Base-by-base conservation (phyloP, 2,329 filamentous ascomycete genomes). In the Ascochyta clinopodiicola region DNA sequence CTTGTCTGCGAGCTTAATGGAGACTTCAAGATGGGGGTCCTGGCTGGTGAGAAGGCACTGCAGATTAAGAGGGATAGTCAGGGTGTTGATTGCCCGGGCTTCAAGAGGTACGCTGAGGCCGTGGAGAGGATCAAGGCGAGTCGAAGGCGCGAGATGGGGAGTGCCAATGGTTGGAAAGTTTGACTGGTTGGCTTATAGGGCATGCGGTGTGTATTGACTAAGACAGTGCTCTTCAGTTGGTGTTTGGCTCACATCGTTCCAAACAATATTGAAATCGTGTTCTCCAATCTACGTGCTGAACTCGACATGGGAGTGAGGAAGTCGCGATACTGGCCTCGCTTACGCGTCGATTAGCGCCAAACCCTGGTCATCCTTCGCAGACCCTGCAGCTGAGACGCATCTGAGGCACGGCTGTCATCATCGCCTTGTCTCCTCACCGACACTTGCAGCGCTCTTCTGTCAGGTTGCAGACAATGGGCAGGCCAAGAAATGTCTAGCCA, bases 51-150 rank as follows among this genome's bases (percentile, higher is more conserved):
- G n/a, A 71, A 68, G 47, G 72, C 71, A n/a, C 42, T 66, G n/a
- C 43, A 63, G 51, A 57, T 72, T 34, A 70, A 66, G 45, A 60
- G 55, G 45, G 62, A 68, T 29, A 69, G 61, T 36, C 66, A 71
- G 39, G 72, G 73, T 13, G 36, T 15, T 2, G 73, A 75, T 45
- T 68, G 59, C 22, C 63, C 65, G 4, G 68, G 68, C 4, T 66
- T 61, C 15, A 32, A 38, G 6, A 61, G 58, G 40, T 73, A 70
- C 45, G 55, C 46, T n/a, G 60, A 52, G 12, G 64, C 67, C 1
- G 45, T 70, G 29, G 43, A 59, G 44, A 64, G 71, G 8, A 57
- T 75, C 44, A 60, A 58, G 42, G 29, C 45, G 7, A 62, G 61
- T 31, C 21, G 45, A 10, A 44, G 52, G n/a, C 12, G 45, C 5